Base-by-base conservation (phyloP, 129 eudicot species). In the Saposhnikovia divaricata region DNA sequence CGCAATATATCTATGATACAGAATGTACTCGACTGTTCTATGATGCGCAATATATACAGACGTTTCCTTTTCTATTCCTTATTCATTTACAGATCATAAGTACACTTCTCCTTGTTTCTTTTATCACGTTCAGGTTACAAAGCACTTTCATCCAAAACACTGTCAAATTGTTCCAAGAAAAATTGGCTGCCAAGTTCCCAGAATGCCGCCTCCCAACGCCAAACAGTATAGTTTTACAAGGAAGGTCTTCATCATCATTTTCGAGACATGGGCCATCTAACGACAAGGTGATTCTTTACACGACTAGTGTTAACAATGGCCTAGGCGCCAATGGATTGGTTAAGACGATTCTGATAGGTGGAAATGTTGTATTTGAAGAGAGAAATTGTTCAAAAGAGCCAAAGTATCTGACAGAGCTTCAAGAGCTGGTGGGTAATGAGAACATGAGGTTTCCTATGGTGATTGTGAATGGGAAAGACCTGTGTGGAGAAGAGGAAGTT, bases 391-490 rank as follows among this genome's bases (percentile, higher is more conserved):
- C 23, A 34, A 34, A 34, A 38, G 74, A 69, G 43, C 44, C 74
- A 28, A 69, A 69, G 74, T 34, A 69, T 69, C 21, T 69, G 9
- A 69, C n/a, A 69, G 74, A 69, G 74, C 74, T 69, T 0, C 43
- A 69, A 18, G 74, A 69, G 74, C 44, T 69, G 74, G 74, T 69
- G 42, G 74, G 74, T 14, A 34, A 34, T 34, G 74, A 69, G 9
- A 66, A 66, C 1, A 23, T 69, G 44, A 69, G 43, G 21, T 69
- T 69, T 34, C 74, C 74, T 28, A 69, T 69, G 74, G n/a, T 69
- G n/a, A 37, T 69, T 69, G 74, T 69, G 44, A 69, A 69, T 69
- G 74, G 42, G n/a, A 28, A 69, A 23, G 42, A 69, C 44, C 21
- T 28, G 43, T 69, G 74, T 37, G 44, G 74, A 37, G 74, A 69